Base-by-base conservation (phyloP, 139 green algal genomes). In the Volvox africanus region DNA sequence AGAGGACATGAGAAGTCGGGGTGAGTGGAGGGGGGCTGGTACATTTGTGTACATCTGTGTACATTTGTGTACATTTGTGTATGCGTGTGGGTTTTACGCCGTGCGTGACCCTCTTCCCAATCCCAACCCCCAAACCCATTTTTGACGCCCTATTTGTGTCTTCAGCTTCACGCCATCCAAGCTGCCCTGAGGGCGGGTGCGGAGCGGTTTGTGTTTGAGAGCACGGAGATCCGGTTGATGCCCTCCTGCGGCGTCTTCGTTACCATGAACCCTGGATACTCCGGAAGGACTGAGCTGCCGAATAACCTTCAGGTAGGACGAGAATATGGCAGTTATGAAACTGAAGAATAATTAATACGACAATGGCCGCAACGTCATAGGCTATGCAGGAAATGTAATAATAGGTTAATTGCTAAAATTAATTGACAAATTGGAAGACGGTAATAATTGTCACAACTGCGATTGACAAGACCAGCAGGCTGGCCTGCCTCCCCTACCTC, bases 251-350 rank as follows among this genome's bases (percentile, higher is more conserved):
- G 94, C 36, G 94, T 97, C 13, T 97, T 98, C 93, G 96, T 97
- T 61, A 98, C 97, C 50, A 98, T 98, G 96, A 98, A 98, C 92
- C 97, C 96, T 1, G 96, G 96, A 55, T 98, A 98, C 87, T 95
- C 97, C 19, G 97, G 96, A 22, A 92, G 97, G 55, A 97, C 96
- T 18, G 96, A 97, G 93, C 94, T 98, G 83, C 96, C 96, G 21
- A 95, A 98, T 91, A 97, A 97, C 90, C 92, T 98, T 26, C 97
- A 97, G 94, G 93, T 91, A 35, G 1, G 30, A 2, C 32, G 18
- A 35, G 18, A 32, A 32, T 80, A 28, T 12, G 24, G 9, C 67
- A 11, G 67, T 32, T 26, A 6, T 32, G 11, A 79, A 9, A 79
- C 20, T 36, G 21, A 36, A 79, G 20, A 79, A 36, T n/a, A 75